Percentiles rank a stretch among this genome's conserved stretches.
Evolutionary conservation across 2,329 filamentous ascomycete species (phyloP).

Genomic region (Meredithiella fracta): DNA sequence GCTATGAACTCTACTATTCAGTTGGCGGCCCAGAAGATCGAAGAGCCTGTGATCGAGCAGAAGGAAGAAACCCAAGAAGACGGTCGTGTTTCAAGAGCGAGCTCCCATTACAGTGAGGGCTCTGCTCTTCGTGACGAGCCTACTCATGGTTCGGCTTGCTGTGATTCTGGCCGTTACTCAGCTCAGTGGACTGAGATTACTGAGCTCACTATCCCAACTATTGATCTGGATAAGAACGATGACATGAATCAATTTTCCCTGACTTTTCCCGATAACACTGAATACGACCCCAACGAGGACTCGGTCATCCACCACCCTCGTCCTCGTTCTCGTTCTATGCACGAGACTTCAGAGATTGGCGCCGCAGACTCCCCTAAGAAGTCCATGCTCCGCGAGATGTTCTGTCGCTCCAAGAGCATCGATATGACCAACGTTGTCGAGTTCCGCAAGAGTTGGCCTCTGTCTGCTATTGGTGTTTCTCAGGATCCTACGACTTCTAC

Average conservation of each 20-base stretch:
- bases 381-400: slow-evolving; percentile 11
- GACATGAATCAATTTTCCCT: slow-evolving; percentile 9
- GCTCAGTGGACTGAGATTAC: slow-evolving; percentile 14
- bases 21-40: background rate
- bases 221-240: slow-evolving; percentile 12
- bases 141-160: slow-evolving; percentile 7
- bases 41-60: background rate
- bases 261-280: slow-evolving; percentile 11
- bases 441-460: slow-evolving; percentile 13
- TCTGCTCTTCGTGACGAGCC: slow-evolving; percentile 7
- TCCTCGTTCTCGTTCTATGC: slow-evolving; percentile 6
- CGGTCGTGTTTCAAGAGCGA: slow-evolving; percentile 11
- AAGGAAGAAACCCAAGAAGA: slow-evolving; percentile 1
- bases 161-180: slow-evolving; percentile 10
- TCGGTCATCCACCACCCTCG: background rate
- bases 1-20: background rate
- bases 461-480: slow-evolving; percentile 1
- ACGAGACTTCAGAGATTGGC: background rate
- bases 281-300: background rate
- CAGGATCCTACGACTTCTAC: background rate
- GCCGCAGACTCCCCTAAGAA: slow-evolving; percentile 7
- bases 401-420: slow-evolving; percentile 10
- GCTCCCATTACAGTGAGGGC: slow-evolving; percentile 11
- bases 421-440: slow-evolving; percentile 3
- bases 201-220: slow-evolving; percentile 12